Evolutionary conservation across 1,139 yeast genomes (phyloP), one percentile per base, ranked within the genome.

Genomic region (Arxiozyma slooffiae): DNA sequence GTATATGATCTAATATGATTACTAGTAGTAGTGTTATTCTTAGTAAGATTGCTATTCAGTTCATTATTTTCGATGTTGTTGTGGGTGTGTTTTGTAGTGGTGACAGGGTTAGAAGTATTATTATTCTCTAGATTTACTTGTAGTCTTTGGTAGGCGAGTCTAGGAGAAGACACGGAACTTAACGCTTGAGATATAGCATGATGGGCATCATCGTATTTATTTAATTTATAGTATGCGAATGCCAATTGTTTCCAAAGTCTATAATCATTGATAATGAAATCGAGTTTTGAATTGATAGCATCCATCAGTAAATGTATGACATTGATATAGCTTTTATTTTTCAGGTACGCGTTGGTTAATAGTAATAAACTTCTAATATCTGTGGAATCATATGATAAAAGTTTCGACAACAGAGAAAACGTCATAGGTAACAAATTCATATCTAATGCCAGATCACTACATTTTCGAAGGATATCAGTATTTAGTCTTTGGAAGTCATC

Each of bases 371-470:
- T 50, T 21, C 51, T 51, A 17, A 52, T 47, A 48, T 60, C 58
- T 4, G 48, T 42, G 11, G 62, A 58, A 41, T 53, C 50, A 44
- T 50, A 52, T 3, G 53, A 50, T 24, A 58, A 46, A 23, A 54
- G 50, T 44, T 53, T 53, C 9, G 54, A 46, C 18, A 56, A 48
- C 30, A 57, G 38, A 7, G 55, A 53, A 42, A 52, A 49, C 8
- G 64, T 59, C 8, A 54, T 38, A 18, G 57, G 52, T 34, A 52
- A 41, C 24, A 50, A 44, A 41, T 53, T 49, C 61, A 60, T 57
- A 36, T 53, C 52, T 17, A 56, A 42, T 8, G 63, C 62, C 42
- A 60, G 42, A 26, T 54, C 48, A 38, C 63, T 55, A 52, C 63
- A 60, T 44, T 49, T 41, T 26, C 54, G 52, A 22, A 52, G 50